A percentile compares a stretch with the other conserved stretches of the same genome.
Evolutionary conservation across 2,329 filamentous ascomycete species (phyloP).

Genomic region (Fusarium buxicola): DNA sequence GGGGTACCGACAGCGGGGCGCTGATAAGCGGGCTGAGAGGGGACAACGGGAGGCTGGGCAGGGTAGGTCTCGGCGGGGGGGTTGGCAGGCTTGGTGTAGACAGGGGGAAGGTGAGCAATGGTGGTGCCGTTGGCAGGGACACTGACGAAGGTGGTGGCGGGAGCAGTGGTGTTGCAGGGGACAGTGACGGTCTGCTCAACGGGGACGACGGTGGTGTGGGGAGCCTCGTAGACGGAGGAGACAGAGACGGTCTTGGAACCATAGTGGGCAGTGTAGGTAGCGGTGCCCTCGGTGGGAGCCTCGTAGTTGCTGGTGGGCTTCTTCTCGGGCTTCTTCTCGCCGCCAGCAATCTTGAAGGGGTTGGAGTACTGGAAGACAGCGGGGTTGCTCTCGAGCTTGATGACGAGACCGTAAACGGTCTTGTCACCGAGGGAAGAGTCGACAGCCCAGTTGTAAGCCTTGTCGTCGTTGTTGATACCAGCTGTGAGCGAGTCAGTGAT

Average conservation of each 20-base stretch:
- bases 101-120: constrained; percentile 26
- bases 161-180: constrained; percentile 42
- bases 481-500: constrained; percentile 49
- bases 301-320: constrained; percentile 14
- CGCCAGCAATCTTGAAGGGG: constrained; percentile 66
- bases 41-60: constrained; percentile 43
- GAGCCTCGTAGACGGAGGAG: constrained; percentile 29
- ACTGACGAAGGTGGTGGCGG: constrained; percentile 35
- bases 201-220: constrained; percentile 43
- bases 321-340: constrained; percentile 33
- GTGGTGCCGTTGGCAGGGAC: constrained; percentile 35
- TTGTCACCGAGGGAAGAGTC: constrained; percentile 57
- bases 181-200: constrained; percentile 36
- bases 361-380: constrained; percentile 70
- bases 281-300: constrained; percentile 41
- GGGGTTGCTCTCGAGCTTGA: constrained; percentile 61
- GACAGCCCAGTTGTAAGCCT: constrained; percentile 64
- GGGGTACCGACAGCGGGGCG: constrained; percentile 42
- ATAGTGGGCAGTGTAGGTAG: constrained; percentile 46
- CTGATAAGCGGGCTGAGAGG: constrained; percentile 27
- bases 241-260: constrained; percentile 49
- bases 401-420: constrained; percentile 68
- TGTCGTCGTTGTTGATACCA: constrained; percentile 58
- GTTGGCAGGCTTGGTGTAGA: constrained; percentile 28
- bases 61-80: constrained; percentile 38